Base-by-base conservation (phyloP, 2,329 filamentous ascomycete species). In the Gnomoniopsis smithogilvyi region DNA sequence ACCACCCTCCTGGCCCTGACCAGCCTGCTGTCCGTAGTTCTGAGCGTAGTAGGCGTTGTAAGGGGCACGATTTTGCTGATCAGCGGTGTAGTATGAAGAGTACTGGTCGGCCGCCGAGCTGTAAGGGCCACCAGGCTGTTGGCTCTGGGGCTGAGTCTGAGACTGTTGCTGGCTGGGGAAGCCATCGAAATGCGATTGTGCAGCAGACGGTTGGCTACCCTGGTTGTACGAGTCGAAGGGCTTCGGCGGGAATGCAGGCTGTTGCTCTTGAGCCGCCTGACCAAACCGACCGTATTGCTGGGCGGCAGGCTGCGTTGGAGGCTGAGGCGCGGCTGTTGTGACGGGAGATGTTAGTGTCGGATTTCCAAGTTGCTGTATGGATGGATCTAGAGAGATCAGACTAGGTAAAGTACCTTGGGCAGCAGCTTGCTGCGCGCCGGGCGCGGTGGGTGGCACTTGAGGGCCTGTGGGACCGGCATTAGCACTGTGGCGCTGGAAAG, bases 21-120 rank as follows among this genome's bases (percentile, higher is more conserved):
- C 86, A 65, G 96, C 92, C 72, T 93, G 90, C 67, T 91, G 89
- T 64, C 76, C 76, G 69, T 83, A 84, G 51, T 83, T 80, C 64
- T 85, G 80, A 56, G 80, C 81, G 67, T 88, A 87, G 72, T 95
- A 92, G 72, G 92, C 89, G 71, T 86, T 87, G 78, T 95, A 96
- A 1, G 86, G 82, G 69, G 87, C 87, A 64, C 91, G 88, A 65
- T 85, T 80, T 66, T 85, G 87, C 65, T 80, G 86, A 64, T 92
- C 91, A 38, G 88, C 84, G 3, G 89, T 91, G 73, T 96, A 96
- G 77, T 96, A 96, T 6, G 89, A 88, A 21, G 90, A 89, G 74
- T 91, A 96, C 65, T 96, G 92, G 72, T 80, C 85, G 15, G 88
- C 88, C 21, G 87, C 89, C 55, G 90, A 90, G 67, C 87, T 91